A percentile compares a stretch with the other conserved stretches of the same genome.
Conservation (phyloP, 2,329 filamentous ascomycete genomes). For the Biscogniauxia marginata region DNA sequence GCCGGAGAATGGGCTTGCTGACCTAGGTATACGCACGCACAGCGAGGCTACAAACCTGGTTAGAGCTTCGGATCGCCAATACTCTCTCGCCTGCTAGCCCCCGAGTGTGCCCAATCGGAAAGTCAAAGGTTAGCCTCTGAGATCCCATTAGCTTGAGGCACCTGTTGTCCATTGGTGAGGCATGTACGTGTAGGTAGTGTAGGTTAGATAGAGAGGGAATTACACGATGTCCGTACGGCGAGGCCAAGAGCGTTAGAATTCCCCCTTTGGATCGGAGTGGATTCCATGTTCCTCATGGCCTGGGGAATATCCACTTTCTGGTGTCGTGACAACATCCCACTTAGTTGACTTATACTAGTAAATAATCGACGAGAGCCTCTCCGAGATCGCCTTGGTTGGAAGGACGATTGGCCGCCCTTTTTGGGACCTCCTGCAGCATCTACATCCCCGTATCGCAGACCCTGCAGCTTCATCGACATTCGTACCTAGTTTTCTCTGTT, state of each 20-base stretch:
- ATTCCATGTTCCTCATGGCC: background rate
- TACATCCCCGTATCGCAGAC: background rate
- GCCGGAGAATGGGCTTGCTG: background rate
- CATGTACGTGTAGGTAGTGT: too few relatives aligned
- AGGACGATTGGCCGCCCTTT: slow-evolving; percentile 11
- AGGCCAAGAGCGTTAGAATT: background rate
- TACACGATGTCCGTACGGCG: background rate
- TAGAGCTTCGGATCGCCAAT: background rate
- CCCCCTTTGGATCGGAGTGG: slow-evolving; percentile 4
- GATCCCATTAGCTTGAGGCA: background rate
- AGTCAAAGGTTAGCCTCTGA: background rate
- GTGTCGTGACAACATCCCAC: slow-evolving; percentile 12
- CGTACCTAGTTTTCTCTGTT: background rate
- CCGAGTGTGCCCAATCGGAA: background rate
- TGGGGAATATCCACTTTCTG: slow-evolving; percentile 5
- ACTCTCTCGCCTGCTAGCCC: background rate
- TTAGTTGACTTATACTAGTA: slow-evolving; percentile 9
- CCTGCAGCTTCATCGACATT: background rate
- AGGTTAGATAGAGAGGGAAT: too few relatives aligned
- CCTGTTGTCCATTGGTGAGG: too few relatives aligned
- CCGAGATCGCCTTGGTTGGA: slow-evolving; percentile 6
- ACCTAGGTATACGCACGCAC: background rate
- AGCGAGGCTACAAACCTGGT: background rate
- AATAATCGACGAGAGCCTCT: slow-evolving; percentile 7
- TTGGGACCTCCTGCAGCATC: slow-evolving; percentile 1